Evolutionary conservation across 2,329 filamentous ascomycete species (phyloP), one percentile per base, ranked within the genome.

Genomic region (Pestalotiopsis sp.): DNA sequence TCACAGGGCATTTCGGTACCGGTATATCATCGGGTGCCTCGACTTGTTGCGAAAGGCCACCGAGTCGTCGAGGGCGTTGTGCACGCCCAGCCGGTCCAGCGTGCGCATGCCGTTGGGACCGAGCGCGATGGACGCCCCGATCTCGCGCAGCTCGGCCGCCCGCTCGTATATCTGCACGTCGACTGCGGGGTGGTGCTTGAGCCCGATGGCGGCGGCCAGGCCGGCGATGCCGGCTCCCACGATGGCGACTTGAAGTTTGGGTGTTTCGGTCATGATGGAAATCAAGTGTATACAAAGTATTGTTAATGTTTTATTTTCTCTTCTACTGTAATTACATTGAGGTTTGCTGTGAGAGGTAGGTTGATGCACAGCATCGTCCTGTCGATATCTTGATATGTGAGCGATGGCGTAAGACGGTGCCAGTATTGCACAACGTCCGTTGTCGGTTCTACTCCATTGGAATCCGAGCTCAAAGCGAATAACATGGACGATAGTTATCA

Each of bases 41-140:
- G 80, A 81, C 72, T 79, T 75, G 73, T 84, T 74, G 66, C 83
- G 79, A 63, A 81, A 83, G 0, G 79, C 81, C 5, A 84, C 72
- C 27, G 78, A 76, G 11, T 82, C 80, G 1, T 77, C 74, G 7
- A 87, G 76, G 1, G 84, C 84, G 69, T 83, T 82, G 49, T 82
- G 67, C 14, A 86, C 83, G 4, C 86, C 85, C 0, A 86, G 81
- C 25, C 82, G 82, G 58, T 87, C 83, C 59, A 88, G 75, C 0
- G 85, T 85, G 49, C 83, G 81, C 76, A 88, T 81, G 0, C 86
- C 86, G 74, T 88, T 88, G 1, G 85, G 84, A 2, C 86, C 85
- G 4, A 87, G 77, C 1, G 83, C 84, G 20, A 86, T 84, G 2
- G 82, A 83, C 0, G 84, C 83, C 7, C 84, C 84, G 36, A 85